A percentile compares a stretch with the other conserved stretches of the same genome.
Conservation (phyloP, 1,139 yeast genomes). For the Pichia inconspicua region DNA sequence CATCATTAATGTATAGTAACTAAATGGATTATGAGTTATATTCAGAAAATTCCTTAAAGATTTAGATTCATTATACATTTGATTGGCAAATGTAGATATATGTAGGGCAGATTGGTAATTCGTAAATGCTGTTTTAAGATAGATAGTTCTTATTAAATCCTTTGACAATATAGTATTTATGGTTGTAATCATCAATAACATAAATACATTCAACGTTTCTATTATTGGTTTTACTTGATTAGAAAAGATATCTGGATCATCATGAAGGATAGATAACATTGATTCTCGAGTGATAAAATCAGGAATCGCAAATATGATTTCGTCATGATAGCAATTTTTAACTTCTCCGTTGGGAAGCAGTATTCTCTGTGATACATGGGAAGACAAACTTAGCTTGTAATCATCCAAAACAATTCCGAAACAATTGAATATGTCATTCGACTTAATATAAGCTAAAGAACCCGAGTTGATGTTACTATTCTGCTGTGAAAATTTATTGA, state of each 20-base stretch:
- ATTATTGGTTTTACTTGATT: conserved; percentile 1
- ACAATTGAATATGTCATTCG: not conserved
- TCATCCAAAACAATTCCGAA: conserved; percentile 15
- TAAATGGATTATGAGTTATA: conserved; percentile 5
- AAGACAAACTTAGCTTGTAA: conserved; percentile 9
- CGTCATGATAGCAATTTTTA: conserved; percentile 6
- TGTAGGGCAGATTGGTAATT: conserved; percentile 14
- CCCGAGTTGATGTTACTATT: conserved; percentile 5
- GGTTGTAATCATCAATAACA: conserved; percentile 4
- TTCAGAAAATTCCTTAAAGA: conserved; percentile 7
- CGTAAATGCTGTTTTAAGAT: conserved; percentile 6
- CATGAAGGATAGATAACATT: not conserved
- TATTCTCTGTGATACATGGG: conserved; percentile 6
- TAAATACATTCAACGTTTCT: conserved; percentile 11
- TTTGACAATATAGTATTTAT: conserved; percentile 5
- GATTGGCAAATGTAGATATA: conserved; percentile 3
- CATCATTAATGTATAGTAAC: conserved; percentile 12
- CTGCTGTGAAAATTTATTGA: not conserved
- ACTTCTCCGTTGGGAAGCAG: conserved; percentile 15
- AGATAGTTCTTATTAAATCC: conserved; percentile 9
- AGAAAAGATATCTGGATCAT: not conserved
- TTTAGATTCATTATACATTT: conserved; percentile 7
- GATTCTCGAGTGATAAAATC: conserved; percentile 10
- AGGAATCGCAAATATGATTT: conserved; percentile 15
- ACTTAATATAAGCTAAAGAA: conserved; percentile 13